A percentile compares a stretch with the other conserved stretches of the same genome.
These are phyloP conservation scores for Yueomyces sp. DNA, from an alignment of 1,139 yeast genomes.

Conservation along the genomic window DNA sequence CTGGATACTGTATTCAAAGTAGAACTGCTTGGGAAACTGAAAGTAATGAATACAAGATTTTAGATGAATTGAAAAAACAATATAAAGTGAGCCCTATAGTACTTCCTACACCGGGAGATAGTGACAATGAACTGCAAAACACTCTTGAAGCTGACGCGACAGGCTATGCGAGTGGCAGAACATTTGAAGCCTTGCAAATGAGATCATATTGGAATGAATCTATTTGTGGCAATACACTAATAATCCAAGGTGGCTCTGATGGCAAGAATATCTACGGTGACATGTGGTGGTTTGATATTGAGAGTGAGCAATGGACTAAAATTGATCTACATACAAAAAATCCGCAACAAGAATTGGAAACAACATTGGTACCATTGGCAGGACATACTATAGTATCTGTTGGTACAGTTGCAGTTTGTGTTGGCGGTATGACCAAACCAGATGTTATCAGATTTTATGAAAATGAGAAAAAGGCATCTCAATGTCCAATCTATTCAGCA, in stretches of 20 bases:
- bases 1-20: constrained; percentile 11
- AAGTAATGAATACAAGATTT: too few species aligned
- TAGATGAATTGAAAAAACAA: background rate
- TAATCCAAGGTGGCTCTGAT: constrained; percentile 36
- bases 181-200: too few species aligned
- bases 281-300: constrained; percentile 35
- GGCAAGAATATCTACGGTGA: constrained; percentile 30
- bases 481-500: constrained; percentile 10
- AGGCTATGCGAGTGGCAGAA: too few species aligned
- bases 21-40: background rate
- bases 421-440: constrained; percentile 19
- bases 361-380: constrained; percentile 13
- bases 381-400: constrained; percentile 19
- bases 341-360: constrained; percentile 5
- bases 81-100: too few species aligned
- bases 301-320: constrained; percentile 29
- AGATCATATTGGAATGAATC: background rate
- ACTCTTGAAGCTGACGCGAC: background rate
- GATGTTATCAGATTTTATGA: constrained; percentile 7
- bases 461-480: constrained; percentile 4
- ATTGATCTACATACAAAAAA: constrained; percentile 14
- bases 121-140: background rate
- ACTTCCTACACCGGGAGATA: background rate
- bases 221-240: constrained; percentile 12
- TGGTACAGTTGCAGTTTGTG: constrained; percentile 13